Conservation (phyloP, 345 rosid species). For the Lenwebbia sp. region DNA sequence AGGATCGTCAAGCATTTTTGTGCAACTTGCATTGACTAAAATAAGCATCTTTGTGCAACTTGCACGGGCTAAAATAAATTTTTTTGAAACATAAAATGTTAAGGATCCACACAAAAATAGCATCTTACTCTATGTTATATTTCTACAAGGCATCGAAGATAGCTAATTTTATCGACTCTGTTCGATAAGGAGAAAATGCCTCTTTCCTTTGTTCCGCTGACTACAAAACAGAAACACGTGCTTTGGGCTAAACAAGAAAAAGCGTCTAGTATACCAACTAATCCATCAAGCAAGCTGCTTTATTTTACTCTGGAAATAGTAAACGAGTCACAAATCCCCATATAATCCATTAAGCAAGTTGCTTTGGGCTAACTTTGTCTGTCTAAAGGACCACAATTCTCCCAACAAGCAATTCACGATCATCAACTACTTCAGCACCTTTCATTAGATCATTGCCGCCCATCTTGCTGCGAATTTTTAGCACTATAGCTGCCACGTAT, state of each 20-base stretch:
- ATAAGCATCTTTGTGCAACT: background rate
- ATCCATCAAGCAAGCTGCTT: background rate
- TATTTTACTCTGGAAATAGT: background rate
- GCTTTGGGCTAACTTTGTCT: background rate
- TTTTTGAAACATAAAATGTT: background rate
- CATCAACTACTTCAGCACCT: background rate
- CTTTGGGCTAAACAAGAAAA: background rate
- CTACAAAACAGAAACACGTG: background rate
- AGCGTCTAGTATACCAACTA: background rate
- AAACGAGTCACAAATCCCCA: background rate
- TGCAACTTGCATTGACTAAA: background rate
- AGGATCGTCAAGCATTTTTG: background rate
- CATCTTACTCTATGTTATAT: background rate
- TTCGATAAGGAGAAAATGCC: background rate
- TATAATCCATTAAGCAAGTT: background rate
- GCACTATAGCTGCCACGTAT: too few species aligned
- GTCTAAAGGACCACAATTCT: background rate
- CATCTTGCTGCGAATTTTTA: background rate
- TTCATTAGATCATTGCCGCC: background rate
- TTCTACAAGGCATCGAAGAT: background rate
- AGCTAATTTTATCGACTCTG: background rate
- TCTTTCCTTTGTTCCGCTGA: too few species aligned
- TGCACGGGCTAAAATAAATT: background rate
- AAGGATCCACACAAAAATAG: background rate
- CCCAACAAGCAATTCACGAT: background rate